Conservation (phyloP, 1,139 yeast species). For the Kodamaea suecica region DNA sequence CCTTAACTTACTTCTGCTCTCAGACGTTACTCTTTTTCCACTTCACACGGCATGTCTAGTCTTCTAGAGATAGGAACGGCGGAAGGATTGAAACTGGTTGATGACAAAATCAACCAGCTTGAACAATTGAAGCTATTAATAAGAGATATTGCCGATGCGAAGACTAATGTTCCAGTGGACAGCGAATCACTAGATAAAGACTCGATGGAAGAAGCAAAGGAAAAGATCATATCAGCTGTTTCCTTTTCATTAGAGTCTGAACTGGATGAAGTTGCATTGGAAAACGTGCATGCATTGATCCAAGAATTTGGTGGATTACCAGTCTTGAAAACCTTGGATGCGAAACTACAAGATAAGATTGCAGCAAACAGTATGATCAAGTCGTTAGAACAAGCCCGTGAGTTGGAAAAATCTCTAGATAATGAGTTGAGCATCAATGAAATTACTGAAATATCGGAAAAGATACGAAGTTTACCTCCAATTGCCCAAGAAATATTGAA, state of each 20-base stretch:
- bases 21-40: no score
- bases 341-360: constrained; percentile 6
- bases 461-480: constrained; percentile 7
- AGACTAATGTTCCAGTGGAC: constrained; percentile 1
- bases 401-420: constrained; percentile 7
- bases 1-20: no score
- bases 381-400: constrained; percentile 8
- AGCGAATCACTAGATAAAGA: constrained; percentile 5
- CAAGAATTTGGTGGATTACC: constrained; percentile 14
- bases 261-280: constrained; percentile 6
- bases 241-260: constrained; percentile 6
- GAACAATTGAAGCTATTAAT: constrained; percentile 15
- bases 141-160: constrained; percentile 11
- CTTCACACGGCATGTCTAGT: no score
- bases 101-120: constrained; percentile 15
- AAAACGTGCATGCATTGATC: constrained; percentile 10
- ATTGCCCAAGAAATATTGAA: constrained; percentile 3
- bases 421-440: constrained; percentile 2
- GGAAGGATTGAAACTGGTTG: no score
- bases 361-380: constrained; percentile 3
- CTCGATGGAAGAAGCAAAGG: constrained; percentile 6
- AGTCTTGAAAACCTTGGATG: constrained; percentile 14
- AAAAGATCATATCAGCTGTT: constrained; percentile 8
- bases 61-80: no score
- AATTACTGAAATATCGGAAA: constrained; percentile 1